Base-by-base conservation (phyloP, 352 stramenopile genomes). In the Blastocystis sp. region DNA sequence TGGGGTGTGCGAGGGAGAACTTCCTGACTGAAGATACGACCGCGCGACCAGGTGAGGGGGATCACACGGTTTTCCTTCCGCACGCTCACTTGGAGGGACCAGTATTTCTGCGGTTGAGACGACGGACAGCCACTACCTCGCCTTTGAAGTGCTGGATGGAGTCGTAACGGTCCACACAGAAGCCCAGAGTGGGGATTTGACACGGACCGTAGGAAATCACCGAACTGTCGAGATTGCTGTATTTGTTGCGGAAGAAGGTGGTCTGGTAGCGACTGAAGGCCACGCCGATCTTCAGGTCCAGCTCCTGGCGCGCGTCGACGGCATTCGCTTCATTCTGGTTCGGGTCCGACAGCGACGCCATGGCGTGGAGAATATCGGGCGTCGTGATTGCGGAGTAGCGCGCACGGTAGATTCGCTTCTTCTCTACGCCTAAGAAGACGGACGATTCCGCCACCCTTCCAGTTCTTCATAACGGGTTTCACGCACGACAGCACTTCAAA, bases 231-330 rank as follows among this genome's bases (percentile, higher is more conserved):
- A 96, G 91, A 91, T 96, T 93, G 51, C 94, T 93, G 88, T 97
- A 96, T 51, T 92, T 92, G 69, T 94, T 94, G 79, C 96, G 94
- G 90, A 97, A 96, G 91, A 94, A 96, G n/a, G 92, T 82, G 9
- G 94, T 96, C 90, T 96, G 94, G 77, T 95, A 96, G 60, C 94
- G 91, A 1, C 93, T 95, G 91, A 96, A 96, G 31, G 94, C 93
- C 12, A 96, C 94, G 62, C 94, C 94, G 9, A 97, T 92, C 74
- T 96, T 96, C 6, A 97, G 90, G 92, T 97, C 94, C 35, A 97
- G 90, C 85, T 97, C 94, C 91, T 89, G 95, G 50, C 94, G 91
- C 24, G 94, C 94, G 92, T 97, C 94, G 1, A 97, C 94, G 16
- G 93, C 91, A 21, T 94, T 80, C 1, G 92, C 90, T 92, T 96